phyloP scores from a whole-genome alignment of 2,329 filamentous ascomycete species.

The Corniculantispora saksenae region DNA sequence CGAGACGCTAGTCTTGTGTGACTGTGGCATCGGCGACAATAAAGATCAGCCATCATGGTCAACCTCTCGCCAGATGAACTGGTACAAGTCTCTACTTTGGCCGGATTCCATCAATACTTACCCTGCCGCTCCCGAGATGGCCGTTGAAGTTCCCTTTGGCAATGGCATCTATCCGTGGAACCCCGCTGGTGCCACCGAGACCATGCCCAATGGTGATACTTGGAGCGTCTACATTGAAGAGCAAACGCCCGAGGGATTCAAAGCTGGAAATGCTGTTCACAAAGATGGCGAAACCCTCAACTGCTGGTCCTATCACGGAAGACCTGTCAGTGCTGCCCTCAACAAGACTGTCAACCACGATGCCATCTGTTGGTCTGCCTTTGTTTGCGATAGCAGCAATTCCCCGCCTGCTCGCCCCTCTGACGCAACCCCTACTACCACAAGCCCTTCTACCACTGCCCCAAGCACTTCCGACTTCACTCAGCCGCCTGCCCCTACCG shows the following conservation, averaged over 20 bases:
- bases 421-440: constrained; percentile 38
- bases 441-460: constrained; percentile 34
- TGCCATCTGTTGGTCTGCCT: constrained; percentile 42
- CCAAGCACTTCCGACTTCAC: constrained; percentile 36
- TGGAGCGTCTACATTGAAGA: constrained; percentile 46
- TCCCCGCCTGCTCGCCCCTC: constrained; percentile 35
- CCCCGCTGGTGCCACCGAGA: constrained; percentile 38
- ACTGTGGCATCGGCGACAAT: constrained; percentile 46
- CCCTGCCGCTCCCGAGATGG: constrained; percentile 39
- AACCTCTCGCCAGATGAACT: constrained; percentile 46
- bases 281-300: constrained; percentile 41
- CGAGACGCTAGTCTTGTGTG: constrained; percentile 43
- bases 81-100: constrained; percentile 43
- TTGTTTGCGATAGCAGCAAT: constrained; percentile 42
- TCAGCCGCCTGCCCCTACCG: constrained; percentile 32
- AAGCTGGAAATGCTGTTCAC: constrained; percentile 42
- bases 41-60: constrained; percentile 41
- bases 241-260: constrained; percentile 41
- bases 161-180: constrained; percentile 43
- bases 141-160: constrained; percentile 40
- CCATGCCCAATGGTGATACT: constrained; percentile 40
- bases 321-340: constrained; percentile 39
- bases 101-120: constrained; percentile 35
- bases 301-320: constrained; percentile 45
- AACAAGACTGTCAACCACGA: constrained; percentile 41